Evolutionary conservation across 2,329 filamentous ascomycete species (phyloP).

Genomic region (Amylocarpus encephaloides): DNA sequence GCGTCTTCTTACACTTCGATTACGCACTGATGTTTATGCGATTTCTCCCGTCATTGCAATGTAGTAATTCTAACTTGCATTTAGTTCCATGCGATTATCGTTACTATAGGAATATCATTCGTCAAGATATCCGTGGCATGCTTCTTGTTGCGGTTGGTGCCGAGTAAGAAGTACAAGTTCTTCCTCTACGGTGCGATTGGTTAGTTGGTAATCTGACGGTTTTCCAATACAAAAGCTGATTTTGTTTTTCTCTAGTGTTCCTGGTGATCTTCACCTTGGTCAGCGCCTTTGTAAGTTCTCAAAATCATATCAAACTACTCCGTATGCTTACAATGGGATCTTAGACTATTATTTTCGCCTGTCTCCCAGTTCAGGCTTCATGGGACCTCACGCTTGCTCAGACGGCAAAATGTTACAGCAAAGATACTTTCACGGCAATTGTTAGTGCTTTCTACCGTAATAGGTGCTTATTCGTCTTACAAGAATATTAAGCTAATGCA

Average conservation of each 20-base stretch:
- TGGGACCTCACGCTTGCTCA: conserved; percentile 36
- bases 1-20: not conserved
- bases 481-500: not conserved
- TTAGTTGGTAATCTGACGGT: conserved; percentile 21
- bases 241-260: conserved; percentile 31
- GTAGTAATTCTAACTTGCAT: not conserved
- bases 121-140: conserved; percentile 44
- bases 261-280: conserved; percentile 37
- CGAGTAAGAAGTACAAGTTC: conserved; percentile 34
- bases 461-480: not conserved
- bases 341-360: conserved; percentile 41
- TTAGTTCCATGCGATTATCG: conserved; percentile 36
- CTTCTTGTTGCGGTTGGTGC: conserved; percentile 40
- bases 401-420: conserved; percentile 38
- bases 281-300: conserved; percentile 31
- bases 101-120: conserved; percentile 37
- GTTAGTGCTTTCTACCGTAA: conserved; percentile 16
- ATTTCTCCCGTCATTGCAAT: not conserved
- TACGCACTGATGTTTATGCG: not conserved
- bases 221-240: not conserved
- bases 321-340: not conserved
- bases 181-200: conserved; percentile 39
- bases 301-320: not conserved
- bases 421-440: conserved; percentile 36
- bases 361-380: conserved; percentile 38